Base-by-base conservation (phyloP, 2,329 filamentous ascomycete genomes). In the Penicillium psychrosexuale region DNA sequence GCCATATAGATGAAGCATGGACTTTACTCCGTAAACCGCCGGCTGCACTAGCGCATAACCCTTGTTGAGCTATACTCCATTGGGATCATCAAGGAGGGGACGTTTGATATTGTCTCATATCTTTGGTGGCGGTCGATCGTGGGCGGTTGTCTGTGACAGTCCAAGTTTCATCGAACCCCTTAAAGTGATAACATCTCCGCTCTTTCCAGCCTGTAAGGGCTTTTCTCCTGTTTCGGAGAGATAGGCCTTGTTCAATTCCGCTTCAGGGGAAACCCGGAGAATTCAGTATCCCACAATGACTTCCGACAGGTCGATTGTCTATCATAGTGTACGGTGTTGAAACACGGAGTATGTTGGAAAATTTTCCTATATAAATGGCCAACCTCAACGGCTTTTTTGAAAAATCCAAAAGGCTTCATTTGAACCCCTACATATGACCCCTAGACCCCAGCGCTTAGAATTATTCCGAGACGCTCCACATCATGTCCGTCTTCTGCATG, bases 1-100 rank as follows among this genome's bases (percentile, higher is more conserved):
- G 55, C 58, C 64, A 63, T 59, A 65, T 70, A 69, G 53, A 70
- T 70, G 66, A 68, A 60, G 43, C 27, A 51, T 43, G 52, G 52
- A 5, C 22, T 24, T 24, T 39, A 51, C 54, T 53, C 28, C 43
- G 47, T 45, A 61, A 59, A 47, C 33, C 55, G 58, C 49, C 39
- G 44, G 19, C 17, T 51, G 42, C 53, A 46, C 47, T 46, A 56
- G 47, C 8, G 31, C 39, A 28, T 30, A 57, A 40, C 53, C 47
- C 53, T 54, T 52, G 61, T 61, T 59, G 59, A 62, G 53, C 55
- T 59, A 50, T 57, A 40, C 52, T 15, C 39, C 9, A 40, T 55
- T 15, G 47, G 36, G 40, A 17, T 33, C 37, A 47, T 31, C 12
- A 48, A 45, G 39, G 17, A 42, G 42, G 42, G 39, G 12, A 33